Evolutionary conservation across 345 rosid species (phyloP).

Genomic region (Acer negundo): DNA sequence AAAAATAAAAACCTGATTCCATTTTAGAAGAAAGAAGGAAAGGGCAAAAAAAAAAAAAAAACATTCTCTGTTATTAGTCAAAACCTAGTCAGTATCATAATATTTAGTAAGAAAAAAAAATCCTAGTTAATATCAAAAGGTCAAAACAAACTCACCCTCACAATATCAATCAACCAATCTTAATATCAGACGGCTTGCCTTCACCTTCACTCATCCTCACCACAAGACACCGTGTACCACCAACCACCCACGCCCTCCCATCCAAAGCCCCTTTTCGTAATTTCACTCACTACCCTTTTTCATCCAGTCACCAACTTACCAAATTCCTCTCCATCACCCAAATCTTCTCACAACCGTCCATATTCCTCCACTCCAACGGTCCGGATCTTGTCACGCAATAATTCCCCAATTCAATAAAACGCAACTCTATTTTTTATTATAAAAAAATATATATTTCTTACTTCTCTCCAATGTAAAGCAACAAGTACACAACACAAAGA

Average conservation of each 20-base stretch:
- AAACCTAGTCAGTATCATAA: too few relatives aligned
- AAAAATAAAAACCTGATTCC: too few relatives aligned
- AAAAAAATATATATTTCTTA: not conserved
- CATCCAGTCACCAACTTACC: too few relatives aligned
- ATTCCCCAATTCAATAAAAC: not conserved
- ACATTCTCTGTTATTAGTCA: too few relatives aligned
- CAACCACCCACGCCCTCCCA: too few relatives aligned
- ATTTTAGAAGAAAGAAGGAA: too few relatives aligned
- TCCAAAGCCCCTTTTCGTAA: constrained; percentile 14
- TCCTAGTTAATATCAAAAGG: not conserved
- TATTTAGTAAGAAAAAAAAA: too few relatives aligned
- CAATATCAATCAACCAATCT: not conserved
- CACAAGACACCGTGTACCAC: not conserved
- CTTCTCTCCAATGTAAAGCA: not conserved
- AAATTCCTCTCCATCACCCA: not conserved
- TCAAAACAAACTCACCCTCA: too few relatives aligned
- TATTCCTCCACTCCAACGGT: not conserved
- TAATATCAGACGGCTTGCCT: not conserved
- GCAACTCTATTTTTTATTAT: not conserved
- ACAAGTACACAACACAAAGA: not conserved
- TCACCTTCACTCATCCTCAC: not conserved
- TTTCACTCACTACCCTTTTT: not conserved
- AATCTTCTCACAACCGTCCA: constrained; percentile 20
- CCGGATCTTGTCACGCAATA: constrained; percentile 7
- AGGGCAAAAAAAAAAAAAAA: too few relatives aligned